Evolutionary conservation across 176 grass and related monocot species (phyloP).

Genomic region (Musa troglodytarum): DNA sequence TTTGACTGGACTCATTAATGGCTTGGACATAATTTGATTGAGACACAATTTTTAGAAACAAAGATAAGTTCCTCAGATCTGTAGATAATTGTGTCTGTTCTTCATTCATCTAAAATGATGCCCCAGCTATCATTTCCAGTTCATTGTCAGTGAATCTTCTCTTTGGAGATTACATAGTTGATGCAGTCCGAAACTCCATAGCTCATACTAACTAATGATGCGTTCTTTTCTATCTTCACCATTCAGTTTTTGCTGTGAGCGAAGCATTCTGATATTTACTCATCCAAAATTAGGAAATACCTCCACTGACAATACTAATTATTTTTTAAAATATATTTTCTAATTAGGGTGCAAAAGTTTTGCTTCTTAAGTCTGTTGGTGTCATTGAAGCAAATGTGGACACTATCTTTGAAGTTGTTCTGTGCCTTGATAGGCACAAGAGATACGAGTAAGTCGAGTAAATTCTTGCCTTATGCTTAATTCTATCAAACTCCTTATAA

Average conservation of each 20-base stretch:
- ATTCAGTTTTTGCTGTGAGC: not conserved
- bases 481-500: conserved; percentile 6
- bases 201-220: not conserved
- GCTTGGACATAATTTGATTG: no score
- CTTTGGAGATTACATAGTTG: no score
- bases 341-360: conserved; percentile 43
- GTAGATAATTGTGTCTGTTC: no score
- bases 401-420: conserved; percentile 71
- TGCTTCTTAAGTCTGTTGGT: conserved; percentile 77
- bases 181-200: not conserved
- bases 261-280: not conserved
- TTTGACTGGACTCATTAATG: no score
- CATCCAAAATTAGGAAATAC: no score
- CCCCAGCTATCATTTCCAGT: no score
- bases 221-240: not conserved
- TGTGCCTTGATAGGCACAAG: conserved; percentile 54
- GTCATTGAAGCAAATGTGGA: conserved; percentile 69
- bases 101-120: no score
- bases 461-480: not conserved
- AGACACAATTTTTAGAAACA: no score
- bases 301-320: not conserved
- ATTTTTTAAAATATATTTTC: conserved; percentile 1
- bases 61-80: no score
- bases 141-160: no score
- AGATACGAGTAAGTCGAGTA: conserved; percentile 75